phyloP scores from a whole-genome alignment of 106 monocot genomes.

The Allium cepa region DNA sequence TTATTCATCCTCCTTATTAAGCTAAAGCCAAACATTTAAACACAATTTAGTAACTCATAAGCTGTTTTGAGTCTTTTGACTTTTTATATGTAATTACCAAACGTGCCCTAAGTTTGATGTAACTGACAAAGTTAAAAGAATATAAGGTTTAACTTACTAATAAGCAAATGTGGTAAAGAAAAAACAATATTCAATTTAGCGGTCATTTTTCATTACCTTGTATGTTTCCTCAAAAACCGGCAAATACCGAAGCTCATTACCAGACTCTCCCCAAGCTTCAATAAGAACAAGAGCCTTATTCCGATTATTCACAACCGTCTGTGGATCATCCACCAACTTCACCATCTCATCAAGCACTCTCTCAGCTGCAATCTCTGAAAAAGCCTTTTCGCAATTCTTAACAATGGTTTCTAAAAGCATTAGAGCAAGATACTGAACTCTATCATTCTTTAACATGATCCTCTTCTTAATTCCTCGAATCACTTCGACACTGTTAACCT shows the following conservation, averaged over 20 bases:
- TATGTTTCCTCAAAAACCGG: slow-evolving; percentile 97
- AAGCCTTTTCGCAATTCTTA: slow-evolving; percentile 93
- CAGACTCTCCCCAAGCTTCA: slow-evolving; percentile 92
- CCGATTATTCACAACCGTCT: slow-evolving; percentile 75
- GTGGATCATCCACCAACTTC: slow-evolving; percentile 88
- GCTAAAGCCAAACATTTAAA: too few species aligned
- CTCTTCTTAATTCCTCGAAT: slow-evolving; percentile 82
- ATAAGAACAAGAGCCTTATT: slow-evolving; percentile 89
- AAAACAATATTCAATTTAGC: background rate
- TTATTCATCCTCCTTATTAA: too few species aligned
- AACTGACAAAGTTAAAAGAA: too few species aligned
- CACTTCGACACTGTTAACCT: slow-evolving; percentile 69
- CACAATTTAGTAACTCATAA: too few species aligned
- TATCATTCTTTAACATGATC: slow-evolving; percentile 66
- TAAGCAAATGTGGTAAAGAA: too few species aligned
- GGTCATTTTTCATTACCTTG: slow-evolving; percentile 44
- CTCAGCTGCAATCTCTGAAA: slow-evolving; percentile 95
- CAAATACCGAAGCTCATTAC: slow-evolving; percentile 73
- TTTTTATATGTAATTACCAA: background rate
- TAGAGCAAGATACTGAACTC: slow-evolving; percentile 71
- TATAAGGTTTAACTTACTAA: too few species aligned
- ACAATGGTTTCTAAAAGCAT: slow-evolving; percentile 84
- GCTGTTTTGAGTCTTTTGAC: too few species aligned
- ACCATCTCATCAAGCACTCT: slow-evolving; percentile 97
- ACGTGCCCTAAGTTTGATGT: too few species aligned